Percentiles rank a stretch among this genome's conserved stretches.
These are phyloP conservation scores for Trichophyton schoenleinii DNA, from an alignment of 2,329 filamentous ascomycete genomes.

Conservation along the genomic window DNA sequence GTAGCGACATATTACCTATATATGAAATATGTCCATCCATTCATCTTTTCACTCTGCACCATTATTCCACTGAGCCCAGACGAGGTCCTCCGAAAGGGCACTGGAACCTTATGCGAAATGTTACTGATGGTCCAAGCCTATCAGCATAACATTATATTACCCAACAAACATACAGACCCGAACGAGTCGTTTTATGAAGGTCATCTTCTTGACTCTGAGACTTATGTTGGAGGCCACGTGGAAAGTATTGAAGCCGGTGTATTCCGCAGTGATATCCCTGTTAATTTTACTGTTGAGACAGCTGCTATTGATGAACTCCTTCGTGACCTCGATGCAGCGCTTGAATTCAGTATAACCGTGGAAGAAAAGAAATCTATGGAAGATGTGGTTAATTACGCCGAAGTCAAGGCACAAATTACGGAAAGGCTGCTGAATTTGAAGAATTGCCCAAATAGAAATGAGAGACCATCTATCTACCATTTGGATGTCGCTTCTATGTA, in stretches of 20 bases:
- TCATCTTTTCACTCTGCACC: slow-evolving; percentile 96
- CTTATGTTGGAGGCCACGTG: slow-evolving; percentile 95
- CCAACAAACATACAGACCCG: slow-evolving; percentile 87
- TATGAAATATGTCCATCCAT: slow-evolving; percentile 99
- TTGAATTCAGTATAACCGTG: slow-evolving; percentile 74
- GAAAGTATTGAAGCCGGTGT: slow-evolving; percentile 98
- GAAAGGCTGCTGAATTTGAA: slow-evolving; percentile 60
- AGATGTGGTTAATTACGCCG: slow-evolving; percentile 68
- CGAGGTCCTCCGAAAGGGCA: slow-evolving; percentile 87
- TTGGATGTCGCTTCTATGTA: slow-evolving; percentile 99
- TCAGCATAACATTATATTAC: slow-evolving; percentile 76
- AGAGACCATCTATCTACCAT: slow-evolving; percentile 89
- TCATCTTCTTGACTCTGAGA: slow-evolving; percentile 90
- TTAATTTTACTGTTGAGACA: slow-evolving; percentile 84
- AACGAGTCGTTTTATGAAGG: slow-evolving; percentile 95
- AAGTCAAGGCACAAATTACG: slow-evolving; percentile 71
- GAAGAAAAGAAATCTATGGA: slow-evolving; percentile 74
- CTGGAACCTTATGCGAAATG: slow-evolving; percentile 98
- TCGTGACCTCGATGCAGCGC: slow-evolving; percentile 69
- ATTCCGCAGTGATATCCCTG: slow-evolving; percentile 88
- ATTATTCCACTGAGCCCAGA: slow-evolving; percentile 89
- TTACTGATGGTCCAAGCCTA: slow-evolving; percentile 98
- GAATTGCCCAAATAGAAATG: slow-evolving; percentile 68
- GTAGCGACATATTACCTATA: slow-evolving; percentile 98
- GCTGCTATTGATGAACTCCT: slow-evolving; percentile 81